Evolutionary conservation across 2,329 filamentous ascomycete genomes (phyloP), one percentile per base, ranked within the genome.

Genomic region (Epichloe typhina): DNA sequence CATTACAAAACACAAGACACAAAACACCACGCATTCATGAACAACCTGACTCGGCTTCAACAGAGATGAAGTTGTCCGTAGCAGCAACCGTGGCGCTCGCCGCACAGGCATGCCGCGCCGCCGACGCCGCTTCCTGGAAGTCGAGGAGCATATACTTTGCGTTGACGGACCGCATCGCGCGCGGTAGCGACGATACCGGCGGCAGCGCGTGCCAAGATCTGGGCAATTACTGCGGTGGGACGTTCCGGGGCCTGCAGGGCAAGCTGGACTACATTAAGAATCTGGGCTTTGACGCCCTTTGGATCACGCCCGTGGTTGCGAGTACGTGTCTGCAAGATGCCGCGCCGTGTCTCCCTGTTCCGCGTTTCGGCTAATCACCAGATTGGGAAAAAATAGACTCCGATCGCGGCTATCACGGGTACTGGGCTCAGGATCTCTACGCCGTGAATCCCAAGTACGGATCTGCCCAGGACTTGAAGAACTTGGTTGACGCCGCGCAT

Each of bases 241-340:
- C 75, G 1, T 84, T 76, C 59, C 63, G 68, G 49, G 81, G 81
- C 6, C 69, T 84, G 33, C 70, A 74, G 56, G 71, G 75, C 53
- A 72, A 77, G 54, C 71, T 83, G 40, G 79, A 82, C 62, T 83
- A 83, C 60, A 82, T 83, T 60, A 70, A 78, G 58, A 72, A 72
- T 46, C 77, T 81, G 73, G 77, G 77, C 23, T 80, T 80, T 54
- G 74, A 74, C 50, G 77, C 77, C 40, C 66, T 79, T 47, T 75
- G 76, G 74, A 79, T 81, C 54, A 79, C 76, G 2, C 78, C 77
- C 0, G 69, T 81, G n/a, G 72, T 77, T 1, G 58, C 65, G 2
- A 71, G 69, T 71, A 58, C 53, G 67, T 61, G 9, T 17, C 17
- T 19, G 17, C 17, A 19, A 12, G 0, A 15, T 17, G n/a, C n/a